Conservation (phyloP, 768 basidiomycete species). For the Kwoniella botswanensis region DNA sequence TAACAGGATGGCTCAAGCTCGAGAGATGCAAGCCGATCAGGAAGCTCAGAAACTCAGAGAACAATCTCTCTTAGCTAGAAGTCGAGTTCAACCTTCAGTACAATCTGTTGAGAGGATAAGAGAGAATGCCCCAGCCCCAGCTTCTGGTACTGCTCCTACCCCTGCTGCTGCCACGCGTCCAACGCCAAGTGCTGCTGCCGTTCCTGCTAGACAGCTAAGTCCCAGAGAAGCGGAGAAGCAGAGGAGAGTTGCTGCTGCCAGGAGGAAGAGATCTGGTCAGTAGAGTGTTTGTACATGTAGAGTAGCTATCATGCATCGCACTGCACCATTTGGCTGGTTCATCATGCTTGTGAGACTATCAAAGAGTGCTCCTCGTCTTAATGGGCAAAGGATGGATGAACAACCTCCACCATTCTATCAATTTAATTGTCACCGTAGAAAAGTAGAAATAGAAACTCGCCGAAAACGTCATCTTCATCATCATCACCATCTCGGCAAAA, state of each 20-base stretch:
- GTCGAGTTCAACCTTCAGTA: not conserved
- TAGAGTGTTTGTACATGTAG: slow-evolving; percentile 12
- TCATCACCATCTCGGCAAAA: slow-evolving; percentile 8
- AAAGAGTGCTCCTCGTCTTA: not conserved
- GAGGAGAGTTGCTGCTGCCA: slow-evolving; percentile 33
- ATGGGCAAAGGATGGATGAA: too few species aligned
- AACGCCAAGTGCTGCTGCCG: not conserved
- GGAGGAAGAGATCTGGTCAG: slow-evolving; percentile 30
- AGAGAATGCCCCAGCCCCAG: slow-evolving; percentile 2
- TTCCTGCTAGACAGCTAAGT: slow-evolving; percentile 5
- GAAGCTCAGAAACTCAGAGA: not conserved
- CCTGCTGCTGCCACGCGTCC: not conserved
- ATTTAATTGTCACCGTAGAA: slow-evolving; percentile 8
- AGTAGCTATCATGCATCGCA: slow-evolving; percentile 9
- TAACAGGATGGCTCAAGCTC: not conserved
- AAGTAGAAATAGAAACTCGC: not conserved
- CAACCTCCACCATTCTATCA: slow-evolving; percentile 10
- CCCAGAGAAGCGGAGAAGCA: slow-evolving; percentile 29
- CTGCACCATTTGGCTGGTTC: not conserved
- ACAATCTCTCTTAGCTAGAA: not conserved
- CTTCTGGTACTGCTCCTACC: not conserved
- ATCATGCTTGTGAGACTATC: not conserved
- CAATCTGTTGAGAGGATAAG: slow-evolving; percentile 20
- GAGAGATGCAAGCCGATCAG: not conserved
- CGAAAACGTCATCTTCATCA: slow-evolving; percentile 13